Base-by-base conservation (phyloP, 768 basidiomycete genomes). In the Bullera alba region DNA sequence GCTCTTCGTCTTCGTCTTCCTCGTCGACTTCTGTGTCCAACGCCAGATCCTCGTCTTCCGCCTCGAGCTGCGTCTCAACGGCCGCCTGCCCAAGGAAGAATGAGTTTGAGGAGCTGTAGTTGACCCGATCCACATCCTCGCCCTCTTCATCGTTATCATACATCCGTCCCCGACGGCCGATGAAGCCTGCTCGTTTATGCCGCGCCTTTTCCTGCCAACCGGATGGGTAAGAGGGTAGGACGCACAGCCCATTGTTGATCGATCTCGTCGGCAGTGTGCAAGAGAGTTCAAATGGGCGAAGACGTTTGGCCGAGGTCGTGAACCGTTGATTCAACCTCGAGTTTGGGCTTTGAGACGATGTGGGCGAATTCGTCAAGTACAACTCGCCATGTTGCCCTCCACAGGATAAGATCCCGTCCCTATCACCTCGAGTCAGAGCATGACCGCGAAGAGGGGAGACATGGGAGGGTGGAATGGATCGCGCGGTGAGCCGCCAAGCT, bases 311-410 rank as follows among this genome's bases (percentile, higher is more conserved):
- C 2, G 46, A 22, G 2, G 47, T 30, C 8, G 51, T 36, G 23
- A 19, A 19, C 3, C 21, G 34, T 6, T 23, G 23, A 48, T 15
- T 7, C 8, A 14, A n/a, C 22, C 19, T 45, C 34, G 21, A 30
- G 25, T 10, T 26, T 22, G 14, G 6, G 21, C 49, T 41, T 48
- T 29, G 29, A 28, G 34, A 19, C 29, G 16, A 22, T 30, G 37
- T 43, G 3, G 69, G 65, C 2, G 69, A 53, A 37, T 60, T 46
- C 5, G 63, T 58, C 5, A 72, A 52, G 50, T 70, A 60, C 6
- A 72, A 38, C 45, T 72, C 68, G 12, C 70, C 70, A 48, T 66
- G 61, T 48, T 72, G 70, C 2, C 70, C 70, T 17, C 70, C 70
- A 37, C 61, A 65, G 21, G 70, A 68, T 4, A 72, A 30, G 37